A percentile compares a stretch with the other conserved stretches of the same genome.
phyloP scores from a whole-genome alignment of 441 rosid species.

The Populus hybrid region DNA sequence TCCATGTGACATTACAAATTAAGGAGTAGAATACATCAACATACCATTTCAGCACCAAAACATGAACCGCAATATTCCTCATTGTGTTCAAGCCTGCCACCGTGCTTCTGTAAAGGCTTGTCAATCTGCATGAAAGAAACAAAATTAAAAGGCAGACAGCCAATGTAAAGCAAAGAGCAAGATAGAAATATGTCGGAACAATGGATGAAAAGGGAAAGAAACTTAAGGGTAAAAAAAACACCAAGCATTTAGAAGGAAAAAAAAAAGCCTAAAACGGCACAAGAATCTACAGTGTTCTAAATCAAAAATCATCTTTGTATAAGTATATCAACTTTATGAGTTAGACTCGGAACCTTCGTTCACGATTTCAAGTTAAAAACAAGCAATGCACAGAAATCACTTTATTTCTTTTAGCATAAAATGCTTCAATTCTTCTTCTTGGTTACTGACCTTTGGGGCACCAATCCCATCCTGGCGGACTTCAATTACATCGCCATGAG shows the following conservation, averaged over 20 bases:
- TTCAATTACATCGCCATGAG: conserved; percentile 67
- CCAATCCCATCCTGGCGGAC: conserved; percentile 78
- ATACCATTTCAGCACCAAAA: conserved; percentile 82
- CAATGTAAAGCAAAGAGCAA: background rate
- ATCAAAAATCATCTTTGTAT: background rate
- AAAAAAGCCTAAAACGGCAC: background rate
- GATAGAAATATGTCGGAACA: background rate
- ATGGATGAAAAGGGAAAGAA: background rate
- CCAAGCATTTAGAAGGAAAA: background rate
- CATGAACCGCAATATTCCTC: conserved; percentile 94
- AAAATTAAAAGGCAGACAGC: background rate
- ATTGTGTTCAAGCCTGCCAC: conserved; percentile 85
- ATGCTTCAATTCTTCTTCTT: background rate
- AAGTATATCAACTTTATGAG: background rate
- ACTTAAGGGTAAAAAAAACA: background rate
- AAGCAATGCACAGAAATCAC: background rate
- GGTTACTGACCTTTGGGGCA: conserved; percentile 63
- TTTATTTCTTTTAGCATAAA: background rate
- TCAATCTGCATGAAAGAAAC: conserved; percentile 55
- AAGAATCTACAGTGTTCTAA: background rate
- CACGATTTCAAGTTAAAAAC: background rate
- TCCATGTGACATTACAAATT: background rate
- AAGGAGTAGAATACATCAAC: conserved; percentile 14
- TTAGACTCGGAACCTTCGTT: background rate
- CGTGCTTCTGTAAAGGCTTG: conserved; percentile 89